A percentile compares a stretch with the other conserved stretches of the same genome.
phyloP scores from a whole-genome alignment of 495 filamentous ascomycete genomes.

The Xanthoparmelia taractica region DNA sequence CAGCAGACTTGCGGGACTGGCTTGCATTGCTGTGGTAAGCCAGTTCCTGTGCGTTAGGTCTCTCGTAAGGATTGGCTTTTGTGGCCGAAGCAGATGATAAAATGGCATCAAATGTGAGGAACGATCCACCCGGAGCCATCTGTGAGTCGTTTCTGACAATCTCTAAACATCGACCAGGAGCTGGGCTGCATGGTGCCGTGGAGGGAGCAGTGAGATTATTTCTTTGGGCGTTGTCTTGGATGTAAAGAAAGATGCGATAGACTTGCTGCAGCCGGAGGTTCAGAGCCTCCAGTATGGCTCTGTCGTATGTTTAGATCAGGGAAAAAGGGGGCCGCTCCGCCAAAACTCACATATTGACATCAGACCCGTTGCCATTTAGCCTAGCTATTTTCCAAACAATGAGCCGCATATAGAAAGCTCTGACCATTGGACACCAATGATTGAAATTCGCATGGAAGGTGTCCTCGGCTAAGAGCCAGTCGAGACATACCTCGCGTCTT shows the following conservation, averaged over 20 bases:
- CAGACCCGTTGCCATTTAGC: constrained; percentile 59
- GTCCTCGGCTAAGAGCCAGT: constrained; percentile 71
- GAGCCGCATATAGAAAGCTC: constrained; percentile 90
- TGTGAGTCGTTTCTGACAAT: constrained; percentile 84
- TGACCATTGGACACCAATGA: constrained; percentile 98
- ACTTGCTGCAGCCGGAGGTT: constrained; percentile 60
- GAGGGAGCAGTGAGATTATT: constrained; percentile 53
- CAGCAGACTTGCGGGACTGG: constrained; percentile 16
- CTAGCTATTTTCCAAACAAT: constrained; percentile 87
- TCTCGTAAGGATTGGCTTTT: constrained; percentile 35
- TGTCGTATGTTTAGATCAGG: neutral
- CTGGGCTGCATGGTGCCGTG: constrained; percentile 76
- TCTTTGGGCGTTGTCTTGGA: constrained; percentile 56
- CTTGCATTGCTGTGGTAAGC: constrained; percentile 23
- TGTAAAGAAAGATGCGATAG: constrained; percentile 73
- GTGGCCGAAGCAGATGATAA: constrained; percentile 38
- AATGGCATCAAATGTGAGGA: constrained; percentile 60
- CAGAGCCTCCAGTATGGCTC: constrained; percentile 66
- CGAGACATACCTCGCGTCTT: constrained; percentile 65
- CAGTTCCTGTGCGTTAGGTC: constrained; percentile 34
- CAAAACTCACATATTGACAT: constrained; percentile 43
- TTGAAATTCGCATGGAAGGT: constrained; percentile 81
- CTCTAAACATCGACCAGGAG: constrained; percentile 81
- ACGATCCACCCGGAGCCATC: constrained; percentile 47
- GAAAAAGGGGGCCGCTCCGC: too few relatives aligned